Base-by-base conservation (phyloP, 2,329 filamentous ascomycete genomes). In the Hypoxylon sp. region DNA sequence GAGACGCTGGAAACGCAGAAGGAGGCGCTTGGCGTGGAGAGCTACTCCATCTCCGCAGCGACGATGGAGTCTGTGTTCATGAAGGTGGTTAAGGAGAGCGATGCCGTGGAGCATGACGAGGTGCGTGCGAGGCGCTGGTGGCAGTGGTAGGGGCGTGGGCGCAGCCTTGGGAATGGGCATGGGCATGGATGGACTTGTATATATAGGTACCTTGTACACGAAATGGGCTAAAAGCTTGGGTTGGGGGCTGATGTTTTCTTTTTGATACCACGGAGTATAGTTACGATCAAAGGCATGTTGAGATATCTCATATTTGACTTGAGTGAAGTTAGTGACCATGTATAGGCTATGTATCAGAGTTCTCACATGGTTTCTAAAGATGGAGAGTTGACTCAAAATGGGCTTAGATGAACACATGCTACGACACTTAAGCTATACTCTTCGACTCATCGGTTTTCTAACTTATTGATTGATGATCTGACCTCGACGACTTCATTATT, bases 21-120 rank as follows among this genome's bases (percentile, higher is more conserved):
- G 70, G 77, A 83, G 40, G 77, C 78, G 11, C 73, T 91, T 14
- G 87, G 88, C 0, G 78, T 91, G 42, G 85, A 87, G 71, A 89
- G 89, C 71, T 91, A 91, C 71, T 87, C 86, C 18, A 86, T 92
- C 53, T 86, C 83, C 3, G 86, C 88, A 38, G 89, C 89, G 4
- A 91, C 88, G 2, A 79, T 92, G 66, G 89, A 92, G 76, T 86
- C 89, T 64, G 89, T 92, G 0, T 92, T 92, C 76, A 78, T 92
- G 71, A 84, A 82, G 18, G 89, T 92, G 67, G 87, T 92, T 0
- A 85, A 84, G 52, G 86, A 88, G 74, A 87, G 89, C 72, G 82
- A 86, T 72, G 82, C 87, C 2, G 79, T 84, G 53, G 87, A 89
- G 72, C 87, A 88, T 75, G 73, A 72, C 24, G 69, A 67, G n/a